Percentiles rank a stretch among this genome's conserved stretches.
phyloP scores from a whole-genome alignment of 768 basidiomycete species.

The Hericium rajendrae region DNA sequence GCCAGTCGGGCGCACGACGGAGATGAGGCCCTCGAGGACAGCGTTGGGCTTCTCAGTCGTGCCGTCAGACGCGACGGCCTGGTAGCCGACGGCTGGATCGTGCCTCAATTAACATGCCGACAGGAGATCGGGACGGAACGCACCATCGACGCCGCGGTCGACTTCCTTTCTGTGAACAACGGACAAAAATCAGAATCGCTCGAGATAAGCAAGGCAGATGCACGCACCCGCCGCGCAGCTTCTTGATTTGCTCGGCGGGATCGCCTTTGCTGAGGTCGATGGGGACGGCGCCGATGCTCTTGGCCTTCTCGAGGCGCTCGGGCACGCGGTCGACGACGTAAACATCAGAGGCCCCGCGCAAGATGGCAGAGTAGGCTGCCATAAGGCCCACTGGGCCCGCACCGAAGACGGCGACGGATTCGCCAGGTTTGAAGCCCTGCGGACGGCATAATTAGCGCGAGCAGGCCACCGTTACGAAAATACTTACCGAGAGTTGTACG shows the following conservation, averaged over 20 bases:
- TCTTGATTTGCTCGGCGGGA: slow-evolving; percentile 38
- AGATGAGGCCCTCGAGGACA: slow-evolving; percentile 40
- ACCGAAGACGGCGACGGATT: slow-evolving; percentile 44
- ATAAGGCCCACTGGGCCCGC: slow-evolving; percentile 47
- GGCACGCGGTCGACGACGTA: slow-evolving; percentile 49
- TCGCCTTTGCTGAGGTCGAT: slow-evolving; percentile 41
- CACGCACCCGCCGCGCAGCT: slow-evolving; percentile 33
- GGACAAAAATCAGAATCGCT: not conserved
- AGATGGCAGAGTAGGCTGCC: slow-evolving; percentile 45
- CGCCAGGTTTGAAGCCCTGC: slow-evolving; percentile 41
- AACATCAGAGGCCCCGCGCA: slow-evolving; percentile 42
- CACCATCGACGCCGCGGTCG: slow-evolving; percentile 40
- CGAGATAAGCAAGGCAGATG: not conserved
- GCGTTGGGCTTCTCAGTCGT: slow-evolving; percentile 49
- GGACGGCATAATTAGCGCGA: not conserved
- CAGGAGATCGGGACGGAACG: not conserved
- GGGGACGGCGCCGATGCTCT: slow-evolving; percentile 40
- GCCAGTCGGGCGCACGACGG: slow-evolving; percentile 44
- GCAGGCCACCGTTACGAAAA: not conserved
- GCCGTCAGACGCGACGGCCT: slow-evolving; percentile 42
- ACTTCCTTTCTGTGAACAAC: slow-evolving; percentile 29
- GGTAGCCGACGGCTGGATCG: slow-evolving; percentile 35
- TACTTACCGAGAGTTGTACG: slow-evolving; percentile 32
- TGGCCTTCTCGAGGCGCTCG: slow-evolving; percentile 42
- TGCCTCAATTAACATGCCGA: not conserved